These are phyloP conservation scores for Trichocladium antarcticum DNA, from an alignment of 495 filamentous ascomycete genomes.

Conservation along the genomic window DNA sequence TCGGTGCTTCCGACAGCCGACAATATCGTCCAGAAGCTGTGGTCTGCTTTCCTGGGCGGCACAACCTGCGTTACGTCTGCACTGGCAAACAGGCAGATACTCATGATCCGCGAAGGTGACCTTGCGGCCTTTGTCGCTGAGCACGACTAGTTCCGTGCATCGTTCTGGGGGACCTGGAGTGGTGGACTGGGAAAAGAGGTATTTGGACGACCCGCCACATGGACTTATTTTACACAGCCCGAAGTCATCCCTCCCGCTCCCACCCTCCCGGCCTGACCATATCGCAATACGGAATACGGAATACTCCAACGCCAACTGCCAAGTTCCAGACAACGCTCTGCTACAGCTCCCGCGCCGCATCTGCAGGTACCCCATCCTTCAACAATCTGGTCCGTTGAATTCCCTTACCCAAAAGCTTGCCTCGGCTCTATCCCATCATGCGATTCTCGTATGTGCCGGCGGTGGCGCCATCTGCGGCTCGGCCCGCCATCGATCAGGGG, in stretches of 20 bases:
- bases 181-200: too few relatives aligned
- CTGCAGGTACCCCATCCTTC: too few relatives aligned
- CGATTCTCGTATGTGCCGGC: background rate
- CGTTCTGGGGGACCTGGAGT: background rate
- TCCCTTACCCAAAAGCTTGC: too few relatives aligned
- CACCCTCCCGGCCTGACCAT: too few relatives aligned
- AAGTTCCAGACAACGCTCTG: too few relatives aligned
- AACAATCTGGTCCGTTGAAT: too few relatives aligned
- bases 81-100: conserved; percentile 27
- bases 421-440: background rate
- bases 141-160: conserved; percentile 2
- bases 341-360: too few relatives aligned
- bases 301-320: too few relatives aligned
- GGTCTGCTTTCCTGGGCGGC: conserved; percentile 30
- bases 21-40: conserved; percentile 34
- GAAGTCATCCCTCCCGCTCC: too few relatives aligned
- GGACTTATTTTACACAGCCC: too few relatives aligned
- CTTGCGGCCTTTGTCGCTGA: conserved; percentile 21
- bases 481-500: conserved; percentile 16
- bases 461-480: conserved; percentile 10
- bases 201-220: too few relatives aligned
- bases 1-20: conserved; percentile 13
- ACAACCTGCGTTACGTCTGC: conserved; percentile 22
- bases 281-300: too few relatives aligned
- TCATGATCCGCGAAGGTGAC: conserved; percentile 28